Evolutionary conservation across 108 stramenopile genomes (phyloP).

Genomic region (Thalassiosira profunda): DNA sequence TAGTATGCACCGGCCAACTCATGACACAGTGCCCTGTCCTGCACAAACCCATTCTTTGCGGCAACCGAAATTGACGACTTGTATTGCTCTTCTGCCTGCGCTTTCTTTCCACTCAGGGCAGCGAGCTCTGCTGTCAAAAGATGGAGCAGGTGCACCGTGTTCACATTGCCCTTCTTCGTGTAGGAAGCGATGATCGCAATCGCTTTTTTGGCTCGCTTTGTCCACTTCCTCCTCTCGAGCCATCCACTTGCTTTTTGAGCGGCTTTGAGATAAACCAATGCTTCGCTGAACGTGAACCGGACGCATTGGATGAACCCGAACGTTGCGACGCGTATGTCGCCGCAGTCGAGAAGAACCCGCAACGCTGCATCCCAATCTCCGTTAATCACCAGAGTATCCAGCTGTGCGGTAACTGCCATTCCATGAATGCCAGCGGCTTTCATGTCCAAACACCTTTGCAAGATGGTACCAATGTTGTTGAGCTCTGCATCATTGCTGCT

Average conservation of each 20-base stretch:
- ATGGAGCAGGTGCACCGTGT: background rate
- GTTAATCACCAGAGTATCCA: background rate
- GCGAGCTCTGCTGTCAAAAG: background rate
- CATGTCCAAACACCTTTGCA: background rate
- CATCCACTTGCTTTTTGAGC: too few relatives aligned
- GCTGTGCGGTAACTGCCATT: too few relatives aligned
- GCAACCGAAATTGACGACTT: background rate
- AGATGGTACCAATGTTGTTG: background rate
- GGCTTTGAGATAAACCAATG: background rate
- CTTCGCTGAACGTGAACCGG: background rate
- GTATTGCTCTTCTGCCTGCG: background rate
- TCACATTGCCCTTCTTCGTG: background rate
- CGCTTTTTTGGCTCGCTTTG: background rate
- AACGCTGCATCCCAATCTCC: background rate
- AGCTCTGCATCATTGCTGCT: background rate
- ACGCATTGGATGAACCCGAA: too few relatives aligned
- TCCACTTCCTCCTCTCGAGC: background rate
- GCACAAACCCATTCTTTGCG: background rate
- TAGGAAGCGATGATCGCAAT: background rate
- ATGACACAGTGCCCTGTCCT: background rate
- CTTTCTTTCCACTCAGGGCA: background rate
- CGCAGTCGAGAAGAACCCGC: too few relatives aligned
- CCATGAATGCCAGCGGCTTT: too few relatives aligned
- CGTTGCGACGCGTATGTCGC: too few relatives aligned
- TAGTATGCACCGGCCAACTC: background rate